Conservation (phyloP, 495 filamentous ascomycete genomes). For the Oleoguttula mirabilis region DNA sequence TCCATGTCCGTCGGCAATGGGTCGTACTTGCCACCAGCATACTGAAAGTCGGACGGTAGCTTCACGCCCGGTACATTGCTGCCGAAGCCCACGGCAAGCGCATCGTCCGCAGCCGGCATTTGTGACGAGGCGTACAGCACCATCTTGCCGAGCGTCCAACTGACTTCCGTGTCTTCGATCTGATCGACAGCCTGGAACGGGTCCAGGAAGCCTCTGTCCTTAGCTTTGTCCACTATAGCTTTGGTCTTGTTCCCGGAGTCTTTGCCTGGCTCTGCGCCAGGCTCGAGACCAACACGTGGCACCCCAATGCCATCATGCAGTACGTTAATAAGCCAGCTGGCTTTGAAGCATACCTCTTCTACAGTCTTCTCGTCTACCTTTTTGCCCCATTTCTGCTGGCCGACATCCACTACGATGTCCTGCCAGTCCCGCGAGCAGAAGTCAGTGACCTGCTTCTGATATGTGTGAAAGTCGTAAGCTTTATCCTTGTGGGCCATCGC, state of each 20-base stretch:
- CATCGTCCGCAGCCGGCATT: conserved; percentile 48
- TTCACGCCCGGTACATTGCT: conserved; percentile 50
- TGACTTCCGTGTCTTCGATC: conserved; percentile 86
- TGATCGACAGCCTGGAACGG: conserved; percentile 91
- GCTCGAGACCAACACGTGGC: conserved; percentile 74
- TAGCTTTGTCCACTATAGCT: conserved; percentile 53
- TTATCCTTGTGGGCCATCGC: conserved; percentile 68
- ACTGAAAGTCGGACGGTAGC: conserved; percentile 69
- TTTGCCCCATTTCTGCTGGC: conserved; percentile 56
- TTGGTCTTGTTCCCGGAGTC: conserved; percentile 60
- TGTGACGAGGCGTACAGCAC: conserved; percentile 92
- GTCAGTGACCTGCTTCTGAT: conserved; percentile 69
- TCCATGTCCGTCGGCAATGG: conserved; percentile 29
- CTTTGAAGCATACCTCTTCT: conserved; percentile 89
- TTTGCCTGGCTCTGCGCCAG: conserved; percentile 31
- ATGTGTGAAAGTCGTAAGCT: conserved; percentile 82
- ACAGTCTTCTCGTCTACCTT: conserved; percentile 65
- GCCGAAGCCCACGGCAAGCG: conserved; percentile 79
- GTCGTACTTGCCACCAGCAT: conserved; percentile 47
- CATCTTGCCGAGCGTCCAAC: conserved; percentile 96
- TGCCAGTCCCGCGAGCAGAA: conserved; percentile 81
- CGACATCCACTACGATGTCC: conserved; percentile 52
- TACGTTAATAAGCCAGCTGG: conserved; percentile 92
- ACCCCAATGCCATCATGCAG: conserved; percentile 93
- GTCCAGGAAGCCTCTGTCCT: conserved; percentile 69